Base-by-base conservation (phyloP, 352 stramenopile species). In the Aphanomyces invadans region DNA sequence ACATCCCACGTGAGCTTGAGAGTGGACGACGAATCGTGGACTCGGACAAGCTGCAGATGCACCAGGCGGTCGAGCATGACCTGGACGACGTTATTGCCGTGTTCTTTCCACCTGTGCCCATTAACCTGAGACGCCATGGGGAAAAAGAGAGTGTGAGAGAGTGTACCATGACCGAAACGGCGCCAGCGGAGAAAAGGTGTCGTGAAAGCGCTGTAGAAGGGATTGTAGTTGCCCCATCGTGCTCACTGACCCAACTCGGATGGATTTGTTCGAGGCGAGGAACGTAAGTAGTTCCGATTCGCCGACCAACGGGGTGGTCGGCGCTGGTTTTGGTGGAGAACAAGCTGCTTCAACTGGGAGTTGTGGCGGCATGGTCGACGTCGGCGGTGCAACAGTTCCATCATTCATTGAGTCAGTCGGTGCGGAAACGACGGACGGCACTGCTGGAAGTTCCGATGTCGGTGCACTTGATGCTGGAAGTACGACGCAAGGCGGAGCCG, bases 221-320 rank as follows among this genome's bases (percentile, higher is more conserved):
- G n/a, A 15, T 54, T 31, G 46, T 15, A 54, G 21, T 54, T 54
- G 46, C 10, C n/a, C 26, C 26, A 31, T 29, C 10, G 26, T 25
- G 26, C n/a, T 54, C 10, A 54, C 46, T n/a, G 46, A 54, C 26
- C 46, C 46, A 10, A 54, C 46, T 11, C 46, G 46, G 26, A 54
- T 54, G n/a, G 46, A 0, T 54, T 54, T 54, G 46, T n/a, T 54
- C n/a, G 46, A 54, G 10, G n/a, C 2, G n/a, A 54, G 46, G 46
- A 31, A 54, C 26, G n/a, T 10, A 10, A 54, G 1, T 0, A 54
- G 26, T 0, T 10, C n/a, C n/a, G 46, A 54, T 21, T 54, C 46
- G n/a, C 21, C 46, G 10, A 21, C 10, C n/a, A 54, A 7, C 10
- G 46, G 46, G n/a, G 11, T 54, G n/a, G n/a, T 15, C n/a, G 46